These are phyloP conservation scores for Sesbania bispinosa DNA, from an alignment of 306 rosid genomes.

Conservation along the genomic window DNA sequence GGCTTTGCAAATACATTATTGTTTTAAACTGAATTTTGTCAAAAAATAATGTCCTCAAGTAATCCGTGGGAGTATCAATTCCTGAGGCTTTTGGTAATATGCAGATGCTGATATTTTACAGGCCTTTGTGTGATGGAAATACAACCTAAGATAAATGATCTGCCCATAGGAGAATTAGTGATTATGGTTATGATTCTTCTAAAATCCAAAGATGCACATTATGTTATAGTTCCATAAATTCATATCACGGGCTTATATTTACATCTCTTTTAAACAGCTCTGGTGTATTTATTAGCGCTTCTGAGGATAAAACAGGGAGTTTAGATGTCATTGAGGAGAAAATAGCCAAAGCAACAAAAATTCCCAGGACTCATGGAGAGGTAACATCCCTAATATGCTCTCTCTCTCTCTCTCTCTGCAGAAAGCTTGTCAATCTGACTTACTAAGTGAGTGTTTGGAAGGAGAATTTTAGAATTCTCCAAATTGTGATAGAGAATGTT, in stretches of 20 bases:
- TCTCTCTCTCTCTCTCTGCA: not conserved
- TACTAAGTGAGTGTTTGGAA: too few relatives aligned
- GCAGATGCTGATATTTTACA: conserved; percentile 10
- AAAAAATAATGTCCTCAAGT: not conserved
- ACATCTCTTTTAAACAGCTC: conserved; percentile 51
- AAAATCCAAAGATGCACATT: not conserved
- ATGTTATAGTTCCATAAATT: conserved; percentile 1
- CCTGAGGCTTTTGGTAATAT: not conserved
- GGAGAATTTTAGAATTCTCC: too few relatives aligned
- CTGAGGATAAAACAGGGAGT: conserved; percentile 62
- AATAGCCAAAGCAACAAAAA: conserved; percentile 78
- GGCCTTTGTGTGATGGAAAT: not conserved
- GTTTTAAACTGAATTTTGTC: conserved; percentile 3
- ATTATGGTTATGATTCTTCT: conserved; percentile 1
- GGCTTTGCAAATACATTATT: not conserved
- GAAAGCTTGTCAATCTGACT: not conserved
- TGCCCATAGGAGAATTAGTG: not conserved
- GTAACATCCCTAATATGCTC: conserved; percentile 31
- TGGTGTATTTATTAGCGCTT: conserved; percentile 70
- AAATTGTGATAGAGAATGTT: too few relatives aligned
- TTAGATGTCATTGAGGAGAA: conserved; percentile 73
- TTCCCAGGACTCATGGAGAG: conserved; percentile 86
- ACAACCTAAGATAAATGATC: not conserved
- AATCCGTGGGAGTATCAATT: not conserved
- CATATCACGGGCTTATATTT: conserved; percentile 15